Evolutionary conservation across 78 protist species (phyloP), one percentile per base, ranked within the genome.

Genomic region (Polysphondylium violaceum): DNA sequence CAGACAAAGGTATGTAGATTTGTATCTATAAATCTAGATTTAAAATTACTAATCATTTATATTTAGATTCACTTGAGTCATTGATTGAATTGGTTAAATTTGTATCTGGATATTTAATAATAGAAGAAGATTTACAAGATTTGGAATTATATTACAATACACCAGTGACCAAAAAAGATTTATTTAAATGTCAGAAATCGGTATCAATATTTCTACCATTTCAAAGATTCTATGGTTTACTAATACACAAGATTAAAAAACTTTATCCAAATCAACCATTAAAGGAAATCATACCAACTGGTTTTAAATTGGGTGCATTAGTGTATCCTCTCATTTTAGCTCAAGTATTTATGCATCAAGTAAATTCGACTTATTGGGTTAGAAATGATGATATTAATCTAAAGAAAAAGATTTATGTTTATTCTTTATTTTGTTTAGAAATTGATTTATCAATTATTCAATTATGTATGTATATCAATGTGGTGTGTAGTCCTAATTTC

Each of bases 371-470:
- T 9, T 83, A 83, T 31, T 83, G 91, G 91, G 91, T 83, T 55
- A 51, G 79, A 55, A 83, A 83, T 58, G 67, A 43, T 58, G 61
- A 69, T 50, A 50, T 27, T 5, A 58, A 19, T 9, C 47, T 83
- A 3, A 67, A 74, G 50, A 67, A 60, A 44, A 67, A 58, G 16
- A 36, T 67, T 3, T 69, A 55, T 27, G 61, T 83, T 21, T 83
- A 83, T 36, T 69, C 58, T 0, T 36, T 71, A 11, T 69, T 83
- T 61, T 69, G 67, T 81, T 59, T 83, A 4, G 91, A 83, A 59
- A 44, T 50, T 63, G 91, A 83, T 69, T 40, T 83, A 58, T 83
- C 91, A 36, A 53, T 69, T 31, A 58, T 83, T 38, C 91, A 83
- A 59, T 31, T 71, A 44, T 31, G 58, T 47, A 68, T 21, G 63